Percentiles rank a stretch among this genome's conserved stretches.
Evolutionary conservation across 1,139 yeast species (phyloP).

Genomic region (Eremothecium gossypii): DNA sequence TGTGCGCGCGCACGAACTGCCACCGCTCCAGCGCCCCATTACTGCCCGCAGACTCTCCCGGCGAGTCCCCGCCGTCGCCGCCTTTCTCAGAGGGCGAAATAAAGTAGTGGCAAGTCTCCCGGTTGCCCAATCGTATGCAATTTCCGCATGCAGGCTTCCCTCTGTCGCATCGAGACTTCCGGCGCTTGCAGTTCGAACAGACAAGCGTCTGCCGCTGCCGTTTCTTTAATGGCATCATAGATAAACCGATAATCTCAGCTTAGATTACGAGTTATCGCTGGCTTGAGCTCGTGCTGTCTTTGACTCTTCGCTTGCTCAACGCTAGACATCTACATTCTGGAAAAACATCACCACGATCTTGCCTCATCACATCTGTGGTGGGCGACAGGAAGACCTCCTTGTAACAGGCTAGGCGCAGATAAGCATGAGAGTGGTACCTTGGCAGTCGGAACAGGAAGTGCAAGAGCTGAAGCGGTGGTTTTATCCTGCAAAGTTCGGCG

Average conservation of each 20-base stretch:
- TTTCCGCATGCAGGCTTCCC: conserved; percentile 27
- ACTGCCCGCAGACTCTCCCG: neutral
- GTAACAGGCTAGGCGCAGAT: neutral
- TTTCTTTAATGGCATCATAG: conserved; percentile 8
- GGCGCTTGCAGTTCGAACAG: conserved; percentile 31
- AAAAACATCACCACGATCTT: neutral
- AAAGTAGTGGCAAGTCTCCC: conserved; percentile 20
- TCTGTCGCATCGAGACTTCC: conserved; percentile 32
- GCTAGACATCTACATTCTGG: too few relatives aligned
- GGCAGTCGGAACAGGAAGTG: conserved; percentile 45
- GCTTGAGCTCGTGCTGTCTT: too few relatives aligned
- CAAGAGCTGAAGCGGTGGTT: conserved; percentile 49
- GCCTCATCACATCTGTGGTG: neutral
- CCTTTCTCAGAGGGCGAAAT: conserved; percentile 1
- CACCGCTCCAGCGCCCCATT: neutral
- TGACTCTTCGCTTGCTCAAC: too few relatives aligned
- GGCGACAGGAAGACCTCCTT: neutral
- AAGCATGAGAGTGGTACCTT: conserved; percentile 39
- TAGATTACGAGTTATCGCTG: too few relatives aligned
- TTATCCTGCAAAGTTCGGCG: conserved; percentile 34
- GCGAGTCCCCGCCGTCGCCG: neutral
- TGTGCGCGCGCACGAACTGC: neutral
- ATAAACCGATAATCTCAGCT: neutral
- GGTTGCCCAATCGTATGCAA: conserved; percentile 23
- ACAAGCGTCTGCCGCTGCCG: conserved; percentile 27